These are phyloP conservation scores for Clavispora asparagi DNA, from an alignment of 805 yeast species.

Conservation along the genomic window DNA sequence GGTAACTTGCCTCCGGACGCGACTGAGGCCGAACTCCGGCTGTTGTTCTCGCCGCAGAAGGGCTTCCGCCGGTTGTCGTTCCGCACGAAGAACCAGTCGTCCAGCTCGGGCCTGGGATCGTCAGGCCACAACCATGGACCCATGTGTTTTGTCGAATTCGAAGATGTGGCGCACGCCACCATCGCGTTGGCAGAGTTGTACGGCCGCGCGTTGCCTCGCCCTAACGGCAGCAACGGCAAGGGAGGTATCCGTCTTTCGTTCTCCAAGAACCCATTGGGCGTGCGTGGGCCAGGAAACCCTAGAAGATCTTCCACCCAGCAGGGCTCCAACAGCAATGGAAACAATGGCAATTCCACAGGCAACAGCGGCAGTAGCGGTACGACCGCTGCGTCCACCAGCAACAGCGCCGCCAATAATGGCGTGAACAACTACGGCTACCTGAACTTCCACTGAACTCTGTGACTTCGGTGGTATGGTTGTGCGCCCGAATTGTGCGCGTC, in stretches of 20 bases:
- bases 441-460: conserved; percentile 20
- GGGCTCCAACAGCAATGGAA: conserved; percentile 6
- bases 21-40: conserved; percentile 85
- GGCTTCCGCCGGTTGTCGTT: conserved; percentile 93
- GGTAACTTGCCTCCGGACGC: conserved; percentile 98
- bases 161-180: conserved; percentile 90
- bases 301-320: conserved; percentile 35
- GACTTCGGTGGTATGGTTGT: conserved; percentile 3
- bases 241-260: conserved; percentile 94
- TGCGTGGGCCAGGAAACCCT: conserved; percentile 62
- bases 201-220: conserved; percentile 85
- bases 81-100: conserved; percentile 58
- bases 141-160: conserved; percentile 99
- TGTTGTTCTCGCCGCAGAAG: conserved; percentile 78
- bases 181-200: conserved; percentile 90
- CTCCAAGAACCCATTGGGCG: conserved; percentile 95
- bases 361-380: conserved; percentile 69
- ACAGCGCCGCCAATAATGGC: conserved; percentile 13
- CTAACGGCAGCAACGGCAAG: conserved; percentile 63
- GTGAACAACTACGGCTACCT: conserved; percentile 35
- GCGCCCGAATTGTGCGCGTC: background rate
- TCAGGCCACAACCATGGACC: conserved; percentile 71
- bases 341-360: conserved; percentile 52
- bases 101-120: conserved; percentile 16
- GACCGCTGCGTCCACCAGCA: conserved; percentile 33